phyloP scores from a whole-genome alignment of 257 asterid species.

The Solanum appendiculatum region DNA sequence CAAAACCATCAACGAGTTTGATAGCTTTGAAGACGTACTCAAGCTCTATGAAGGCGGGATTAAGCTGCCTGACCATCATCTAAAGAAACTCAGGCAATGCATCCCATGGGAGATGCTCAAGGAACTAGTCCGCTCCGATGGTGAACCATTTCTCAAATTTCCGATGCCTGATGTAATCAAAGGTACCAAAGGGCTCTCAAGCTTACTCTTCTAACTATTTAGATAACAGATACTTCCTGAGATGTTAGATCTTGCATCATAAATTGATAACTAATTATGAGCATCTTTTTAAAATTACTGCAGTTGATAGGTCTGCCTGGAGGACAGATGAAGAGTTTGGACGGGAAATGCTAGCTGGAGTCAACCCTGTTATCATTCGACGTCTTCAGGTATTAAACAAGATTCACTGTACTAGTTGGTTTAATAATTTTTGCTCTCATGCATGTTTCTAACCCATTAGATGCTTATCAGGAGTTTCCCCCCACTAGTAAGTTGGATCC shows the following conservation, averaged over 20 bases:
- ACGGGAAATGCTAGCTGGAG: slow-evolving; percentile 95
- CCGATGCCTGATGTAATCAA: slow-evolving; percentile 74
- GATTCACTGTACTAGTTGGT: not conserved
- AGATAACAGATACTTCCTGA: not conserved
- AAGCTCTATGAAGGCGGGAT: slow-evolving; percentile 53
- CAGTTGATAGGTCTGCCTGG: slow-evolving; percentile 87
- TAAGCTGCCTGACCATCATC: slow-evolving; percentile 32
- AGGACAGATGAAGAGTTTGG: slow-evolving; percentile 93
- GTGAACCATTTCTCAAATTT: slow-evolving; percentile 47
- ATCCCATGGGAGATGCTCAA: slow-evolving; percentile 63
- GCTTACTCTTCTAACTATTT: not conserved
- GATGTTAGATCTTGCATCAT: not conserved
- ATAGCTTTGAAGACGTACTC: slow-evolving; percentile 61
- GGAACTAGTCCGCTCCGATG: slow-evolving; percentile 63
- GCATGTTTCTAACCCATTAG: not conserved
- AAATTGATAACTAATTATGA: not conserved
- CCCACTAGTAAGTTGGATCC: slow-evolving; percentile 61
- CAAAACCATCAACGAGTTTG: slow-evolving; percentile 78
- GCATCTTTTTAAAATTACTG: not conserved
- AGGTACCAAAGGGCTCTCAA: slow-evolving; percentile 28
- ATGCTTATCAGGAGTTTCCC: slow-evolving; percentile 60
- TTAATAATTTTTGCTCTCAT: not conserved
- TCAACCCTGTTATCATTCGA: slow-evolving; percentile 67
- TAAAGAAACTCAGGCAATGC: slow-evolving; percentile 28
- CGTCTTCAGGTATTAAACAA: slow-evolving; percentile 42